Percentiles rank a stretch among this genome's conserved stretches.
These are phyloP conservation scores for Plantago ovata DNA, from an alignment of 257 asterid genomes.

Conservation along the genomic window DNA sequence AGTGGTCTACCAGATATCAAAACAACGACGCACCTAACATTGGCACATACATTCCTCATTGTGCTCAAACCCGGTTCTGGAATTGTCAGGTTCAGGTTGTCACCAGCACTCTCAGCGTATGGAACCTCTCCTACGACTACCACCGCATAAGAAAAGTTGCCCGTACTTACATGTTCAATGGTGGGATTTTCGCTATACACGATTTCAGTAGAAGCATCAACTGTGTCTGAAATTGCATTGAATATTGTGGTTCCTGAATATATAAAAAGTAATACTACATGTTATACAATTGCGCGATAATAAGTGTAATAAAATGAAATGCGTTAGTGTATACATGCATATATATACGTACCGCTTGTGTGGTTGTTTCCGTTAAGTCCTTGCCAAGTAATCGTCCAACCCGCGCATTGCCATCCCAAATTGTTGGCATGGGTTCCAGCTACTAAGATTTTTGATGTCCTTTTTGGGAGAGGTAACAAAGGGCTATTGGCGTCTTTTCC, in stretches of 20 bases:
- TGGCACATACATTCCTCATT: conserved; percentile 34
- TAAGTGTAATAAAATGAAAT: too few species aligned
- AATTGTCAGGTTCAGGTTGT: conserved; percentile 35
- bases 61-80: conserved; percentile 32
- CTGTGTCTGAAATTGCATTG: conserved; percentile 26
- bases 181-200: conserved; percentile 31
- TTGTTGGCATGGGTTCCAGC: conserved; percentile 33
- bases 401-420: conserved; percentile 31
- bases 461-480: conserved; percentile 22
- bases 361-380: conserved; percentile 33
- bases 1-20: conserved; percentile 50
- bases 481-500: conserved; percentile 18
- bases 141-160: conserved; percentile 33
- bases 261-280: neutral
- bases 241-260: conserved; percentile 49
- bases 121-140: conserved; percentile 59
- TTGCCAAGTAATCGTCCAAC: conserved; percentile 49
- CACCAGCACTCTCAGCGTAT: conserved; percentile 46
- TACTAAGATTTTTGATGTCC: conserved; percentile 23
- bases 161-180: conserved; percentile 16
- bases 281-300: too few species aligned
- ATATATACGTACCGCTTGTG: conserved; percentile 10
- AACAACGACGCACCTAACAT: conserved; percentile 43
- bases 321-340: too few species aligned
- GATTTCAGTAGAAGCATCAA: conserved; percentile 38